Percentiles rank a stretch among this genome's conserved stretches.
Conservation (phyloP, 768 basidiomycete species). For the Myochromella boudieri region DNA sequence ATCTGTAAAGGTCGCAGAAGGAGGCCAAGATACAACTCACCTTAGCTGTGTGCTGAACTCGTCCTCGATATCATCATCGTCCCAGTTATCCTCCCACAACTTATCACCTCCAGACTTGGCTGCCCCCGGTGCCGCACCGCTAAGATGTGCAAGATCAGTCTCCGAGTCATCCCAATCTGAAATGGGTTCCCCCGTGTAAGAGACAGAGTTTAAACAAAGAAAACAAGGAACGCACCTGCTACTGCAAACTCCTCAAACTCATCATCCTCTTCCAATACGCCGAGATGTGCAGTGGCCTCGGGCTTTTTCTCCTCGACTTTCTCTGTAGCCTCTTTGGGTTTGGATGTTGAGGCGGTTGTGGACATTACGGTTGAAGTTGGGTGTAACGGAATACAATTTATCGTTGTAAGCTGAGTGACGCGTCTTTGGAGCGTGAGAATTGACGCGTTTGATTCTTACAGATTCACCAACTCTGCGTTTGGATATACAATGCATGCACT, state of each 20-base stretch:
- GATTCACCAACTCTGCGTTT: no score
- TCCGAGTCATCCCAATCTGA: conserved; percentile 87
- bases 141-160: conserved; percentile 79
- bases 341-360: conserved; percentile 48
- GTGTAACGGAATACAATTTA: no score
- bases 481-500: no score
- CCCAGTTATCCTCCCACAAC: conserved; percentile 99
- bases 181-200: background rate
- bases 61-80: conserved; percentile 98
- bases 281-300: conserved; percentile 64
- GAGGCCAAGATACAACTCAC: conserved; percentile 64
- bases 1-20: no score
- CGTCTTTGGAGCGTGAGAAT: conserved; percentile 21
- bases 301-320: conserved; percentile 45
- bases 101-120: conserved; percentile 85
- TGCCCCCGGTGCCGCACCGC: conserved; percentile 68
- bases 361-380: conserved; percentile 32
- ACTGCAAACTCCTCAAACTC: conserved; percentile 94
- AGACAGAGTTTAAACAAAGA: background rate
- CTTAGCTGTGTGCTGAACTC: conserved; percentile 95
- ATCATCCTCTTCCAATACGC: conserved; percentile 95
- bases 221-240: conserved; percentile 55
- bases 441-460: no score
- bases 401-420: conserved; percentile 15
- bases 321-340: conserved; percentile 35